Base-by-base conservation (phyloP, 2,329 filamentous ascomycete genomes). In the Xylariomycetidae sp. region DNA sequence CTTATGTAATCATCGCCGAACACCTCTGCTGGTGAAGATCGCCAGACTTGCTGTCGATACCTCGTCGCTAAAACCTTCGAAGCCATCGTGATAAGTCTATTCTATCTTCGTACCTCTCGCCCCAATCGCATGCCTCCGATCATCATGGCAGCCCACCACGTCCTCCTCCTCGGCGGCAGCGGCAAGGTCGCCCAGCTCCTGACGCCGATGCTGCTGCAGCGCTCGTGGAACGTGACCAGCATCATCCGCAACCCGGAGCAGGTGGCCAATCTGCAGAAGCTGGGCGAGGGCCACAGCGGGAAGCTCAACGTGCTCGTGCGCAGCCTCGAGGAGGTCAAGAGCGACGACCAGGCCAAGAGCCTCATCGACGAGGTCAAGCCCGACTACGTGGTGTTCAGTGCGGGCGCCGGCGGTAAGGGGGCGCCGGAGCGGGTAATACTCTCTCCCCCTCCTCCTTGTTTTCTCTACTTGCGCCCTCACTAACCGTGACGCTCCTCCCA, bases 141-240 rank as follows among this genome's bases (percentile, higher is more conserved):
- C n/a, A n/a, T n/a, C n/a, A n/a, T 43, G 14, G 43, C 43, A 29
- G 22, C 44, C 17, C 51, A 48, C 25, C 67, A 75, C 53, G 76
- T 89, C 38, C 77, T 89, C 40, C 61, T 92, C 45, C 74, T 92
- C 42, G 85, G 85, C 51, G 86, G 85, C 50, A 85, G 89, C 64
- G 86, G 86, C 63, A 86, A 88, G 56, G 61, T 92, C 39, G 75
- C 85, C 45, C 76, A 85, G 38, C 63, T 81, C 26, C 71, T 92
- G 24, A 92, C 85, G 7, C 83, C 82, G 2, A 70, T 89, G 38
- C 76, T 93, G 6, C 75, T 92, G 25, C 68, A 77, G 31, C 76
- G 79, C 44, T 76, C 75, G 20, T 90, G 85, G 82, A 76, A 75
- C 44, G 82, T 93, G 34, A 88, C 82, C 39, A 85, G 80, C 55